These are phyloP conservation scores for Plenodomus biglobosus DNA, from an alignment of 2,329 filamentous ascomycete species.

Conservation along the genomic window DNA sequence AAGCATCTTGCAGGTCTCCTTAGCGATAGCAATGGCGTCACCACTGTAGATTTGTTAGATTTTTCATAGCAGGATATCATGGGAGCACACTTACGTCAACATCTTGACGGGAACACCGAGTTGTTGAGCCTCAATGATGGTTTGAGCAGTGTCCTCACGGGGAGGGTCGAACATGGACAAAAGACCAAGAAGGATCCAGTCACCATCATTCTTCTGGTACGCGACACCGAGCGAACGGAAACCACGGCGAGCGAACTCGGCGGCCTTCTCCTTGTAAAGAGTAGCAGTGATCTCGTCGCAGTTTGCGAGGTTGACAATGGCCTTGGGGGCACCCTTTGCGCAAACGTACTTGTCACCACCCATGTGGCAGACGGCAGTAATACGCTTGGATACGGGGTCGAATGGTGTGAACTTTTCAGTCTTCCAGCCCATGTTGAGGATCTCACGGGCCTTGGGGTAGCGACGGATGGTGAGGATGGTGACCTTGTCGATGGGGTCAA, in stretches of 20 bases:
- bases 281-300: conserved; percentile 66
- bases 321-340: conserved; percentile 77
- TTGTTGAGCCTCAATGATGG: conserved; percentile 73
- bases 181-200: conserved; percentile 73
- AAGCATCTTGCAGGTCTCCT: conserved; percentile 82
- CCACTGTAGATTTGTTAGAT: conserved; percentile 45
- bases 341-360: conserved; percentile 71
- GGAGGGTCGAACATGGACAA: conserved; percentile 80
- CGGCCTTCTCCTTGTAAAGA: conserved; percentile 71
- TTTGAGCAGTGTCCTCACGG: conserved; percentile 76
- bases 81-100: conserved; percentile 57
- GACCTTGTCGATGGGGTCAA: conserved; percentile 79
- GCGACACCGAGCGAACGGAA: conserved; percentile 80
- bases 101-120: conserved; percentile 79
- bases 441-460: conserved; percentile 76
- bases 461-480: conserved; percentile 74
- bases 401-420: conserved; percentile 77
- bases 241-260: conserved; percentile 75
- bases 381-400: conserved; percentile 79
- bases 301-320: conserved; percentile 68
- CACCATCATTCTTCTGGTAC: conserved; percentile 74
- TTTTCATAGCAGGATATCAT: not conserved
- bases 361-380: conserved; percentile 69
- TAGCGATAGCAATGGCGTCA: conserved; percentile 77
- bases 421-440: conserved; percentile 72